Percentiles rank a stretch among this genome's conserved stretches.
Conservation (phyloP, 257 asterid species). For the Ballota nigra region DNA sequence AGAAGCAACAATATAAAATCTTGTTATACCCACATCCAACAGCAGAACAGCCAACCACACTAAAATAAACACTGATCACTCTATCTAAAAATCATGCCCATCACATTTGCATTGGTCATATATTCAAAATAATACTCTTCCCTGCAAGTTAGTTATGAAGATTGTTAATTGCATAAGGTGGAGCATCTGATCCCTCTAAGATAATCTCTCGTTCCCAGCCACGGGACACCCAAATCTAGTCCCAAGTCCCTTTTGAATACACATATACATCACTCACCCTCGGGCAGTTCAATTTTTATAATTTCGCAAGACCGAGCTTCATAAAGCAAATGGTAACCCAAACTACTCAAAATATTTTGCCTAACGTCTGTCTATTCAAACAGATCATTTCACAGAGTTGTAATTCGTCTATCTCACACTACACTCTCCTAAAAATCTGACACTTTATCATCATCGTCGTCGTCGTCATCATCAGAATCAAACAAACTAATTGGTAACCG, state of each 20-base stretch:
- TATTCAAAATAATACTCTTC: neutral
- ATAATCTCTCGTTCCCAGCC: neutral
- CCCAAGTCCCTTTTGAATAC: neutral
- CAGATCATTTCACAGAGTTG: slow-evolving; percentile 8
- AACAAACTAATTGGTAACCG: neutral
- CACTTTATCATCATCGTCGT: slow-evolving; percentile 18
- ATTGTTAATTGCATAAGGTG: neutral
- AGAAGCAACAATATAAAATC: neutral
- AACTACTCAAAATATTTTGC: neutral
- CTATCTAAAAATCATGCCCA: neutral
- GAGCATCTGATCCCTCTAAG: slow-evolving; percentile 6
- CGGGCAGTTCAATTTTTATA: neutral
- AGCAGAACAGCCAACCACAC: neutral
- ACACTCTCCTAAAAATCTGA: neutral
- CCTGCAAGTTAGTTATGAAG: neutral
- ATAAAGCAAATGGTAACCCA: neutral
- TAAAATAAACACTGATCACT: neutral
- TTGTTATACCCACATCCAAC: neutral
- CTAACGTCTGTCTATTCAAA: neutral
- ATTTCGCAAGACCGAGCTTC: neutral
- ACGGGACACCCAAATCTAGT: neutral
- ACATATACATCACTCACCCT: neutral
- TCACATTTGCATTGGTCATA: neutral
- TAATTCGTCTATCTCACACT: neutral
- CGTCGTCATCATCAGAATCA: slow-evolving; percentile 24